These are phyloP conservation scores for Barnettozyma californica DNA, from an alignment of 805 yeast species.

Conservation along the genomic window DNA sequence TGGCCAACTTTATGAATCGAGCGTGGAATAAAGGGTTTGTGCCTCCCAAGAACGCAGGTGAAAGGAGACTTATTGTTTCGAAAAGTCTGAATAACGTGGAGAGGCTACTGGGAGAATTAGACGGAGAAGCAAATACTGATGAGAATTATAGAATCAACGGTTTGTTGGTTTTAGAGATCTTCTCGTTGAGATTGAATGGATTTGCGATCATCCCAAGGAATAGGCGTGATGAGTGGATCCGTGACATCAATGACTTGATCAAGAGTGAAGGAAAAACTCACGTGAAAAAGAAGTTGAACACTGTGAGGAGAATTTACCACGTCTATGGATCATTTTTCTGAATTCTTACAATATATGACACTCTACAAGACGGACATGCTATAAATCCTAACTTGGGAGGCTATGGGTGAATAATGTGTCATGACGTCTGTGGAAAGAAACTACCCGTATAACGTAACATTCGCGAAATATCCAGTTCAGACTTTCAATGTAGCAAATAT, in stretches of 20 bases:
- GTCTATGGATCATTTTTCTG: slow-evolving; percentile 40
- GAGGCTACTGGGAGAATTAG: slow-evolving; percentile 37
- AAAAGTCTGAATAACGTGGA: slow-evolving; percentile 54
- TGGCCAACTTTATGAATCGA: slow-evolving; percentile 27
- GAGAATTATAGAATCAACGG: slow-evolving; percentile 45
- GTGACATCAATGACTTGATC: slow-evolving; percentile 59
- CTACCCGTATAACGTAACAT: too few species aligned
- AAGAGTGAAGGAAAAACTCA: slow-evolving; percentile 30
- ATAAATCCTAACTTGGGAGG: too few species aligned
- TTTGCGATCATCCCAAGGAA: slow-evolving; percentile 43
- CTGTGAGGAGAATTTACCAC: slow-evolving; percentile 57
- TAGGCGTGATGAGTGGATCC: slow-evolving; percentile 48
- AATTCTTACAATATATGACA: too few species aligned
- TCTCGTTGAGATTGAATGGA: slow-evolving; percentile 49
- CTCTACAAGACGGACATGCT: too few species aligned
- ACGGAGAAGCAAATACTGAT: slow-evolving; percentile 15
- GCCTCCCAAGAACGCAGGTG: slow-evolving; percentile 9
- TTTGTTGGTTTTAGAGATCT: slow-evolving; percentile 58
- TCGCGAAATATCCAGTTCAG: too few species aligned
- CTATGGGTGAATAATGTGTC: too few species aligned
- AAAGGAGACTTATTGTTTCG: slow-evolving; percentile 30
- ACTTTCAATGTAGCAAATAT: not conserved
- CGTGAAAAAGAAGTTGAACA: slow-evolving; percentile 36
- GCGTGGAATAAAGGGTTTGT: slow-evolving; percentile 34
- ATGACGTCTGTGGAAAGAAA: too few species aligned